These are phyloP conservation scores for Perkinsus marinus DNA, from an alignment of 169 alveolate species.

Conservation along the genomic window DNA sequence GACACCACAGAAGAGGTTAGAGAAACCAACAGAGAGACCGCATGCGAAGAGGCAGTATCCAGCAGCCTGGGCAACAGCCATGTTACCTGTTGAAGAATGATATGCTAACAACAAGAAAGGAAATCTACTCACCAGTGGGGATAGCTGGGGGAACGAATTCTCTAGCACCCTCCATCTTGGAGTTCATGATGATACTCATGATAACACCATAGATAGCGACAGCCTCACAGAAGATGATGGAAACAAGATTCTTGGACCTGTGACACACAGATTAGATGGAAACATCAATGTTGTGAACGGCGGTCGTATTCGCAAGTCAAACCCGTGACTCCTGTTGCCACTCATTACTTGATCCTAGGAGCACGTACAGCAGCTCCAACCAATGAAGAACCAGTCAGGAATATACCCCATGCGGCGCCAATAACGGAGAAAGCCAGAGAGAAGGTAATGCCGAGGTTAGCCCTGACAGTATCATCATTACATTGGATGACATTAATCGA, in stretches of 20 bases:
- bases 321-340: no score
- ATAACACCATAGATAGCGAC: constrained; percentile 92
- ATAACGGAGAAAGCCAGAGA: constrained; percentile 40
- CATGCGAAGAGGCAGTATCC: constrained; percentile 91
- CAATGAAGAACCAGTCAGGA: constrained; percentile 90
- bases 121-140: constrained; percentile 42
- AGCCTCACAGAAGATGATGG: constrained; percentile 99
- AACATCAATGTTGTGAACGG: no score
- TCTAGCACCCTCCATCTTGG: constrained; percentile 27
- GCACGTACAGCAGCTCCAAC: constrained; percentile 96
- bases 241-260: constrained; percentile 91
- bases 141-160: constrained; percentile 24
- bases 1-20: constrained; percentile 91
- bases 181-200: constrained; percentile 69
- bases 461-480: neutral
- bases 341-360: constrained; percentile 79
- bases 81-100: neutral
- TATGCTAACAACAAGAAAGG: constrained; percentile 16
- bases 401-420: constrained; percentile 61
- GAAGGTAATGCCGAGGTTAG: constrained; percentile 35
- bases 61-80: constrained; percentile 29
- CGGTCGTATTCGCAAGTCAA: neutral
- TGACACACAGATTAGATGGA: neutral
- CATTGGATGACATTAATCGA: neutral
- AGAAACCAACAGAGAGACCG: constrained; percentile 97